Base-by-base conservation (phyloP, 179 eudicot species). In the Amaranthus tricolor region DNA sequence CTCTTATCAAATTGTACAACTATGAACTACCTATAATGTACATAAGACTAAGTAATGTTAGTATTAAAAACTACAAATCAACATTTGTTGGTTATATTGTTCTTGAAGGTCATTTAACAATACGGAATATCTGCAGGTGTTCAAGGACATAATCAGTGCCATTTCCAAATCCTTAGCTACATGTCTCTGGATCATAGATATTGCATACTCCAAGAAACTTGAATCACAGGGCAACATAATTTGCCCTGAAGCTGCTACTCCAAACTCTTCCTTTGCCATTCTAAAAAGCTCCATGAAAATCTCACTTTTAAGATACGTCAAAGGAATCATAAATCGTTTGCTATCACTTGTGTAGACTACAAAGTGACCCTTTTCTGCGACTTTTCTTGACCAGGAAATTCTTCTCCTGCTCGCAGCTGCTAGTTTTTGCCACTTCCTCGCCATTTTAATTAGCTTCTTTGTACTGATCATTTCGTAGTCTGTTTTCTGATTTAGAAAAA, bases 191-290 rank as follows among this genome's bases (percentile, higher is more conserved):
- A 79, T 14, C 55, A 70, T 9, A 45, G 75, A 70, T 17, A 70
- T 13, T 9, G 56, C 49, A 45, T 79, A 63, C n/a, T 62, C 71
- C 75, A 75, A 10, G 66, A 63, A 79, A 7, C 5, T 54, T 8
- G 75, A 54, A 49, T 70, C 79, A 57, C 66, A 75, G 13, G 82
- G 68, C 58, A 79, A 47, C 44, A n/a, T 70, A 58, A 79, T 75
- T 8, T 72, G 82, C 20, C 82, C 72, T 19, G 31, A 40, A 57
- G 55, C 17, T 31, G 69, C 17, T 48, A 59, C 9, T 19, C 81
- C 77, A 67, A 66, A 73, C 62, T 72, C 81, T 17, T 73, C 81
- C 55, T 68, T 69, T 5, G 81, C 76, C 24, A 77, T 62, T 60
- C 49, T 73, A 17, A 78, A 49, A 48, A 67, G 77, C 70, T 73